Base-by-base conservation (phyloP, 2,329 filamentous ascomycete genomes). In the Cytospora leucostoma region DNA sequence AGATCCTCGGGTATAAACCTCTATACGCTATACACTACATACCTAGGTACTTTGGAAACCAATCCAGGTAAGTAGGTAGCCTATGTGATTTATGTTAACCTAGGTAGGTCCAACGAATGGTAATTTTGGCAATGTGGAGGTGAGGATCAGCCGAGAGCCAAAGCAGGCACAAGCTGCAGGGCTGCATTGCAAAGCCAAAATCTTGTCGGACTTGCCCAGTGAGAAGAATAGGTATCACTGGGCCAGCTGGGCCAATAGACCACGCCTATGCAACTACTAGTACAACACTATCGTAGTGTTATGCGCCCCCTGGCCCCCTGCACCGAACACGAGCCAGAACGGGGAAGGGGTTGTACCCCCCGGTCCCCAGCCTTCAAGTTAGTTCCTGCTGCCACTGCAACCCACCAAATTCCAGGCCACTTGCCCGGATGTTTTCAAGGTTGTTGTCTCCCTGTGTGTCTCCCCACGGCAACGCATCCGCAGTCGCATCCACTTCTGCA, bases 381-480 rank as follows among this genome's bases (percentile, higher is more conserved):
- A 17, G 13, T 52, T 52, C 13, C 27, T 54, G 59, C 53, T 47
- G 17, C 38, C 34, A 44, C 21, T 34, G 49, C 51, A 50, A 56
- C 54, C 61, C 61, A 49, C 60, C 27, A 27, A 62, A 35, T 35
- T 49, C 19, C 55, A 47, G n/a, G 15, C 34, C 27, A 38, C 38
- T 38, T 44, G n/a, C n/a, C 15, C 38, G n/a, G 21, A 57, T 35
- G 33, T 40, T 35, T 40, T 40, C 59, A 38, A 52, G 38, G 44
- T 40, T 33, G 19, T 27, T 32, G 38, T 33, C 44, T 40, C 34
- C 33, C 47, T 37, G 8, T 37, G 27, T 49, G 21, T 40, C 55
- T 33, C 57, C 52, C 52, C 64, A 53, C 53, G 56, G 60, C 64
- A 65, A 65, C 63, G 53, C 51, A 56, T 15, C 27, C n/a, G 57